phyloP scores from a whole-genome alignment of 805 yeast genomes.

The Metschnikowia matae region DNA sequence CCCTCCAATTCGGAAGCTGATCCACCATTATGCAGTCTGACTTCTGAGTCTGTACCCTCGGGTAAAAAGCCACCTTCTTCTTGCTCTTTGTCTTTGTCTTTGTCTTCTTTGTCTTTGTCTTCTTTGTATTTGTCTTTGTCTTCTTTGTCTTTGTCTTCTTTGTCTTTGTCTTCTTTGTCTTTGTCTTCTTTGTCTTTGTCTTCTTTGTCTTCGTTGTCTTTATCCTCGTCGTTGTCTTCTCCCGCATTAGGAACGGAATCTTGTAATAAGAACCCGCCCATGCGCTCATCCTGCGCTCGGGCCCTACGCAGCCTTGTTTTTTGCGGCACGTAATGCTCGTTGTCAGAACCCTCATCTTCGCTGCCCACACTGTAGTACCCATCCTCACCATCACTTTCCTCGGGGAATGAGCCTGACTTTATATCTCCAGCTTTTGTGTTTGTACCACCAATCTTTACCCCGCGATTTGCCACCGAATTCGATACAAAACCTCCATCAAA shows the following conservation, averaged over 20 bases:
- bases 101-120: not conserved
- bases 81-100: too few relatives aligned
- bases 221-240: not conserved
- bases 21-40: too few relatives aligned
- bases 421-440: too few relatives aligned
- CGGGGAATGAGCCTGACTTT: too few relatives aligned
- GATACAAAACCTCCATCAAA: too few relatives aligned
- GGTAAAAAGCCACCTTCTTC: too few relatives aligned
- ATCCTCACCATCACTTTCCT: constrained; percentile 12
- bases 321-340: constrained; percentile 9
- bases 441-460: too few relatives aligned
- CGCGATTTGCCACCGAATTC: too few relatives aligned
- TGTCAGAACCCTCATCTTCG: constrained; percentile 13
- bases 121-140: not conserved
- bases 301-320: constrained; percentile 3
- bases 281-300: not conserved
- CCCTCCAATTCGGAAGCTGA: constrained; percentile 12
- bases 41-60: too few relatives aligned
- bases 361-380: constrained; percentile 21
- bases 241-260: not conserved
- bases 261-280: constrained; percentile 7
- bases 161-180: too few relatives aligned
- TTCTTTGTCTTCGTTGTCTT: too few relatives aligned
- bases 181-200: not conserved
- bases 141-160: too few relatives aligned